Percentiles rank a stretch among this genome's conserved stretches.
phyloP scores from a whole-genome alignment of 306 rosid genomes.

The Sesbania bispinosa region DNA sequence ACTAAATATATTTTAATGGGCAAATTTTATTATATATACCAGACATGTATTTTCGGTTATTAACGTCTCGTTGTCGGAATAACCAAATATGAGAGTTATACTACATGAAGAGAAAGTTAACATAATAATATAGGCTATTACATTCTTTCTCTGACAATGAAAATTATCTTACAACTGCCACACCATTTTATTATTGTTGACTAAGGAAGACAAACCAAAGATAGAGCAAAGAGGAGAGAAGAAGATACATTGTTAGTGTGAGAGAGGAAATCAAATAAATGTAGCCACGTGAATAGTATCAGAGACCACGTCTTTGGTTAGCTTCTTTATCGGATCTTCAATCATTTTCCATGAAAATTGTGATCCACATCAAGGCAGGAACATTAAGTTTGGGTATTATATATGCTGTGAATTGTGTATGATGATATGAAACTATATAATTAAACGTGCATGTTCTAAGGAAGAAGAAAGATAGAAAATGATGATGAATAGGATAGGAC shows the following conservation, averaged over 20 bases:
- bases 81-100: too few relatives aligned
- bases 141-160: too few relatives aligned
- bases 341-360: slow-evolving; percentile 17
- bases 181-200: neutral
- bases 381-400: neutral
- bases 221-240: neutral
- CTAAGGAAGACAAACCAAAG: neutral
- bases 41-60: too few relatives aligned
- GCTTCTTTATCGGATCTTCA: slow-evolving; percentile 10
- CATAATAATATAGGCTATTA: too few relatives aligned
- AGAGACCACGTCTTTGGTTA: neutral
- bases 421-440: too few relatives aligned
- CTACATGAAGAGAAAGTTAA: too few relatives aligned
- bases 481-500: slow-evolving; percentile 19
- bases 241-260: neutral
- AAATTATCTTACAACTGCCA: neutral
- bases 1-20: too few relatives aligned
- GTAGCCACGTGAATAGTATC: slow-evolving; percentile 23
- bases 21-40: too few relatives aligned
- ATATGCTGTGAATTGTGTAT: neutral
- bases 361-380: neutral
- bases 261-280: neutral
- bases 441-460: slow-evolving; percentile 11
- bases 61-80: too few relatives aligned
- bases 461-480: neutral